Percentiles rank a stretch among this genome's conserved stretches.
These are phyloP conservation scores for Ophiocordyceps camponoti-saundersi DNA, from an alignment of 2,329 filamentous ascomycete species.

Conservation along the genomic window DNA sequence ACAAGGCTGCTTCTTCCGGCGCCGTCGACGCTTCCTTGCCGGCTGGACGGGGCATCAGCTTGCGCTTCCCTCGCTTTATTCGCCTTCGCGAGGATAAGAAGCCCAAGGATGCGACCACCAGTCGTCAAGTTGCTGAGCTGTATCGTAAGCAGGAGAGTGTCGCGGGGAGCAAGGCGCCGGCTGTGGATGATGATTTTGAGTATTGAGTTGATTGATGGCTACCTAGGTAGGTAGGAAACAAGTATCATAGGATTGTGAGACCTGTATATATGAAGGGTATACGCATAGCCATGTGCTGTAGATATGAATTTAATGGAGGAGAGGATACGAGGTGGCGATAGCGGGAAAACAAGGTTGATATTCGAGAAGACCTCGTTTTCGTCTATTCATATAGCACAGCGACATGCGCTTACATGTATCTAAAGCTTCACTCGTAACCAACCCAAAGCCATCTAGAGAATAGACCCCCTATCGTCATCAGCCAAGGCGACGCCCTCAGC, in stretches of 20 bases:
- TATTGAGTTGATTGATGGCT: slow-evolving; percentile 46
- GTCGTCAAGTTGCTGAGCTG: slow-evolving; percentile 85
- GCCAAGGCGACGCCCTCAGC: slow-evolving; percentile 10
- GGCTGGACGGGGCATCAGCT: slow-evolving; percentile 63
- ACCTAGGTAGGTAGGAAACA: too few relatives aligned
- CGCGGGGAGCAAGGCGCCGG: slow-evolving; percentile 65
- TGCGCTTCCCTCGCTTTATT: slow-evolving; percentile 88
- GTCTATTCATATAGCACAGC: too few relatives aligned
- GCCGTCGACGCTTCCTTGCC: slow-evolving; percentile 48
- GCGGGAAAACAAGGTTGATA: too few relatives aligned
- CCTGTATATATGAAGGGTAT: too few relatives aligned
- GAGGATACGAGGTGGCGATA: too few relatives aligned
- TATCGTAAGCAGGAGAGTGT: slow-evolving; percentile 90
- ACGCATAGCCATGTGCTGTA: too few relatives aligned
- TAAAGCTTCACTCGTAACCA: too few relatives aligned
- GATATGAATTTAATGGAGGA: too few relatives aligned
- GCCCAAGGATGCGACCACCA: slow-evolving; percentile 72
- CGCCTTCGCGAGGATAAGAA: slow-evolving; percentile 91
- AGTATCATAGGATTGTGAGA: too few relatives aligned
- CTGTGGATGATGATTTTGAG: slow-evolving; percentile 94
- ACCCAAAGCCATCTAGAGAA: slow-evolving; percentile 8
- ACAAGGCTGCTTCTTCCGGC: slow-evolving; percentile 78
- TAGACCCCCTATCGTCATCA: slow-evolving; percentile 6
- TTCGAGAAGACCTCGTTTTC: too few relatives aligned
- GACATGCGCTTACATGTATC: too few relatives aligned